Percentiles rank a stretch among this genome's conserved stretches.
Conservation (phyloP, 106 monocot species). For the Allium cepa region DNA sequence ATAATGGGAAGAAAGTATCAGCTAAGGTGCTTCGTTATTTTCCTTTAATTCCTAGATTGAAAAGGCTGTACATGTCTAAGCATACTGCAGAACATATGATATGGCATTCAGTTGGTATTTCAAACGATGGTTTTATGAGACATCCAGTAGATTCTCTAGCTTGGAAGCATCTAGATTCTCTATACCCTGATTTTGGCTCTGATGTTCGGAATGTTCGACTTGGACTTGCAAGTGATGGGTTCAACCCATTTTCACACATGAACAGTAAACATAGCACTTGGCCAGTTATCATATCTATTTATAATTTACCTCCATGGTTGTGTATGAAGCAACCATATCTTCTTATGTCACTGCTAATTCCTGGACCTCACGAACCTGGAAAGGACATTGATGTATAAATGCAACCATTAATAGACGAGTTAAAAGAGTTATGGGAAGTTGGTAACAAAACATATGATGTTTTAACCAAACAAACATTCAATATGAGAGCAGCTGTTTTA, state of each 20-base stretch:
- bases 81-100: neutral
- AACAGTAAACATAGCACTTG: neutral
- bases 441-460: conserved; percentile 6
- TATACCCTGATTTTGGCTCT: neutral
- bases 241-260: neutral
- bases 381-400: no score
- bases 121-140: neutral
- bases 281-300: neutral
- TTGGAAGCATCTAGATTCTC: neutral
- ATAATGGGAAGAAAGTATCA: neutral
- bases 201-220: neutral
- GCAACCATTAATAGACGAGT: no score
- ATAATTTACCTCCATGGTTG: neutral
- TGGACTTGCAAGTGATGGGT: neutral
- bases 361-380: no score
- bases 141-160: conserved; percentile 4
- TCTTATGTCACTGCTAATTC: no score
- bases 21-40: neutral
- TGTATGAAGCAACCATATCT: neutral
- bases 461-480: conserved; percentile 1
- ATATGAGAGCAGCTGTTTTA: no score
- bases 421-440: neutral
- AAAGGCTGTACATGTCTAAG: neutral
- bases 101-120: neutral
- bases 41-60: neutral